Percentiles rank a stretch among this genome's conserved stretches.
These are phyloP conservation scores for Aspergillus baeticus DNA, from an alignment of 495 filamentous ascomycete species.

Conservation along the genomic window DNA sequence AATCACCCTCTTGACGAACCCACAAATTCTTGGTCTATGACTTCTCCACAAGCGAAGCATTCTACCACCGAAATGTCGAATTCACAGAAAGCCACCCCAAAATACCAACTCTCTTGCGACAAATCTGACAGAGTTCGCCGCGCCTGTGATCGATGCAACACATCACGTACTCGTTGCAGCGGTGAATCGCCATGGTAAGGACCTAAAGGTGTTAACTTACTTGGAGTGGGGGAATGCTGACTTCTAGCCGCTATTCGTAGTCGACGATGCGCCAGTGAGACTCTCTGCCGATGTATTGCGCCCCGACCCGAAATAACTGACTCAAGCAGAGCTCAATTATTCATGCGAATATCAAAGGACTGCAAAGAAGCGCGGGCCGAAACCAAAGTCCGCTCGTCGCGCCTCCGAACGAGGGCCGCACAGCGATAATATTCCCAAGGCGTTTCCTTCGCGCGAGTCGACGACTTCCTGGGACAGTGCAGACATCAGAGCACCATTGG, in stretches of 20 bases:
- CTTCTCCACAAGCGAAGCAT: too few relatives aligned
- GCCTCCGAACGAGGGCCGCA: background rate
- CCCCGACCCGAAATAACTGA: background rate
- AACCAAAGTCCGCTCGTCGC: background rate
- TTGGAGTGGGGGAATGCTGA: background rate
- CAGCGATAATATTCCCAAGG: too few relatives aligned
- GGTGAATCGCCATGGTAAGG: constrained; percentile 19
- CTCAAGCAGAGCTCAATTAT: background rate
- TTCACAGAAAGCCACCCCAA: background rate
- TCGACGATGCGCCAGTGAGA: background rate
- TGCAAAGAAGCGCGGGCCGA: constrained; percentile 12
- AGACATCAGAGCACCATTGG: background rate
- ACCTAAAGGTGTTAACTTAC: too few relatives aligned
- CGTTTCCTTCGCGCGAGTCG: background rate
- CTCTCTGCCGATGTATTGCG: background rate
- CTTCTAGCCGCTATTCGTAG: background rate
- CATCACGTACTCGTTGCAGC: constrained; percentile 18
- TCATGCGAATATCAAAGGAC: constrained; percentile 7
- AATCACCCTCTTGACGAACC: too few relatives aligned
- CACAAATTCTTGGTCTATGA: too few relatives aligned
- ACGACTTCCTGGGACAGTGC: background rate
- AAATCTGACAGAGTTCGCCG: constrained; percentile 5
- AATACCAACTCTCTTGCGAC: background rate
- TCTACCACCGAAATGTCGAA: too few relatives aligned
- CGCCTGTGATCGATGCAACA: constrained; percentile 20